Base-by-base conservation (phyloP, 257 asterid genomes). In the Verbena officinalis region DNA sequence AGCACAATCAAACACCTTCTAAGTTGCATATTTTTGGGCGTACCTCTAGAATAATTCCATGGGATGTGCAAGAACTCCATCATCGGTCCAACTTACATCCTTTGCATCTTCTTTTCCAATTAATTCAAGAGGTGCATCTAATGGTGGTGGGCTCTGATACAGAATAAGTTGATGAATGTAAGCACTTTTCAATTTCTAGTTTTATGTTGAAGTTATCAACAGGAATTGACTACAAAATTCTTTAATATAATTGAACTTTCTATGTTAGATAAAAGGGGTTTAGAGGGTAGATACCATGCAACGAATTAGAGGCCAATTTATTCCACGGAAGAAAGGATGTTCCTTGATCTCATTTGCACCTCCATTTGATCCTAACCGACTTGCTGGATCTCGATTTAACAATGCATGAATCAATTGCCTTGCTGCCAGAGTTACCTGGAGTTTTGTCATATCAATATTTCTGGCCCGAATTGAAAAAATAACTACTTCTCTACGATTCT, bases 321-420 rank as follows among this genome's bases (percentile, higher is more conserved):
- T 83, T 67, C 78, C 99, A 9, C 80, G 82, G 77, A 93, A 93
- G 86, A 90, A 93, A 56, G 95, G 82, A 61, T 93, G 97, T 50
- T 76, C 78, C 78, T 93, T 93, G 77, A 93, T 90, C 80, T 93
- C 96, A 62, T 79, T 81, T 60, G 99, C 96, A 51, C 99, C 99
- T 23, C 81, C 82, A 40, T 73, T 88, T 34, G 99, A 87, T 71
- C 99, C 99, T 72, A 93, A 64, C 49, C 99, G 97, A 64, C 73
- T 70, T 2, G 69, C 84, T 21, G 99, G 97, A 77, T 93, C 97
- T 73, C 90, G 89, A 59, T 84, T 73, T 43, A 93, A 66, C 72
- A 93, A 61, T 45, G 95, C 87, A 73, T 90, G 81, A 33, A 93
- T 84, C 77, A 93, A 62, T 77, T 93, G 99, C 68, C 94, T 84